phyloP scores from a whole-genome alignment of 306 rosid genomes.

The Ormosia semicastrata region DNA sequence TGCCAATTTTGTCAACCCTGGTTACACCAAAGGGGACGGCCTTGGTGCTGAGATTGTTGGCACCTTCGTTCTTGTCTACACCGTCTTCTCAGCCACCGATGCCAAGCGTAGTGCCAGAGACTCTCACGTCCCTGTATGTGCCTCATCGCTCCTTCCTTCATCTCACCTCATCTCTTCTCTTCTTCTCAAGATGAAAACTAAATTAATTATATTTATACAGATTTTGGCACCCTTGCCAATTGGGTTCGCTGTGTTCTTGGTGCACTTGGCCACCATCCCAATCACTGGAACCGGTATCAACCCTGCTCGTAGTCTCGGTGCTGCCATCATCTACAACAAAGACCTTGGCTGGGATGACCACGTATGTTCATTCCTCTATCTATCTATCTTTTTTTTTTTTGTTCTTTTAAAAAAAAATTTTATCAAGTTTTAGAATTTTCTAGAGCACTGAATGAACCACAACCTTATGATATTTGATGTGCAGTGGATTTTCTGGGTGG shows the following conservation, averaged over 20 bases:
- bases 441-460: not conserved
- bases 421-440: not conserved
- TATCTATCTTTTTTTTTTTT: not conserved
- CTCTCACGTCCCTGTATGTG: constrained; percentile 60
- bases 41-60: constrained; percentile 56
- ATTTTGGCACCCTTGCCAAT: constrained; percentile 92
- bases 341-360: constrained; percentile 50
- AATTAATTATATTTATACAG: constrained; percentile 24
- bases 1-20: constrained; percentile 59
- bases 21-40: constrained; percentile 83
- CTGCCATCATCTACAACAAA: constrained; percentile 44
- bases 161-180: too few relatives aligned
- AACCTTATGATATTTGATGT: not conserved
- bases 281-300: constrained; percentile 50
- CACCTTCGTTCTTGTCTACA: constrained; percentile 49
- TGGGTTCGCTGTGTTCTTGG: constrained; percentile 68
- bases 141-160: not conserved
- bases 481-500: constrained; percentile 59
- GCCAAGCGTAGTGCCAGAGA: constrained; percentile 87
- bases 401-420: too few relatives aligned
- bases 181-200: not conserved
- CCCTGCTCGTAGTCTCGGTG: constrained; percentile 51
- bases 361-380: not conserved
- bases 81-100: constrained; percentile 89
- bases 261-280: constrained; percentile 55